A percentile compares a stretch with the other conserved stretches of the same genome.
These are phyloP conservation scores for Isatis tinctoria DNA, from an alignment of 345 rosid genomes.

Conservation along the genomic window DNA sequence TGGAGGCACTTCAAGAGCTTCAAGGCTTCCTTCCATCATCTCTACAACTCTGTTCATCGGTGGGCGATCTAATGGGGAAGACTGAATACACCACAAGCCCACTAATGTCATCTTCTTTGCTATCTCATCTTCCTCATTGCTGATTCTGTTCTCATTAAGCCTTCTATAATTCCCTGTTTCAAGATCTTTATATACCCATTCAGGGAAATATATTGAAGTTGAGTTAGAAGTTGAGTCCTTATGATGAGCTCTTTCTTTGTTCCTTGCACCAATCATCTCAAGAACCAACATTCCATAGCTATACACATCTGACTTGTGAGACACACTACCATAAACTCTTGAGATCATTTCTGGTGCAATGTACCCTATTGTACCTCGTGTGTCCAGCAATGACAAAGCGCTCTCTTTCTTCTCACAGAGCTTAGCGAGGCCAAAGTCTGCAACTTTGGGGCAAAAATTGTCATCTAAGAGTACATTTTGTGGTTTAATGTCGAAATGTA, in stretches of 20 bases:
- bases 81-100: conserved; percentile 38
- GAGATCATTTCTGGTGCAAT: too few relatives aligned
- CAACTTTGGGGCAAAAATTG: conserved; percentile 34
- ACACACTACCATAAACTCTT: too few relatives aligned
- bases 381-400: conserved; percentile 20
- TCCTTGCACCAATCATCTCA: conserved; percentile 2
- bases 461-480: conserved; percentile 43
- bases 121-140: conserved; percentile 11
- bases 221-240: neutral
- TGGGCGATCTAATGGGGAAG: conserved; percentile 27
- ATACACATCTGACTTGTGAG: too few relatives aligned
- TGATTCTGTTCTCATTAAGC: neutral
- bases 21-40: conserved; percentile 34
- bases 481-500: conserved; percentile 52
- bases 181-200: conserved; percentile 29
- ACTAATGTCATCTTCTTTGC: conserved; percentile 29
- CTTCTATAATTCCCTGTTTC: neutral
- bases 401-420: conserved; percentile 36
- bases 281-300: too few relatives aligned
- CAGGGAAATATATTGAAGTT: conserved; percentile 38
- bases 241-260: neutral
- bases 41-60: conserved; percentile 28
- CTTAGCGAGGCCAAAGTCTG: conserved; percentile 55
- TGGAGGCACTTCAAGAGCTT: conserved; percentile 24
- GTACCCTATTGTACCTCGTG: conserved; percentile 41